Evolutionary conservation across 306 rosid species (phyloP).

Genomic region (Quercus robur): DNA sequence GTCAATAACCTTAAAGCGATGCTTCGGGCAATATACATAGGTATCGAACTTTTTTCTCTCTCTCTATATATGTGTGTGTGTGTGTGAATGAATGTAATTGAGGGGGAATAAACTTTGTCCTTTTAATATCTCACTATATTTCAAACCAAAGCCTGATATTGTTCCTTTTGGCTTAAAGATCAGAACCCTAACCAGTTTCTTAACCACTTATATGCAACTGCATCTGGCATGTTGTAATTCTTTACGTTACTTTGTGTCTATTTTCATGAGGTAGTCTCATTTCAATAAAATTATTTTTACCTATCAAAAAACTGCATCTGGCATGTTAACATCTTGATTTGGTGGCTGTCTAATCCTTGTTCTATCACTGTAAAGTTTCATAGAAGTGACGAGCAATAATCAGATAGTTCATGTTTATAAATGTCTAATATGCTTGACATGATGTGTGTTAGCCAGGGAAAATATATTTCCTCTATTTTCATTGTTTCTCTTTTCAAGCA

Average conservation of each 20-base stretch:
- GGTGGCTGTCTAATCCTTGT: not conserved
- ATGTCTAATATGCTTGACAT: not conserved
- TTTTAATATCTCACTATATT: not conserved
- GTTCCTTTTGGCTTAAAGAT: not conserved
- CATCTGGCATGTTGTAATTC: not conserved
- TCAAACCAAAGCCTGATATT: not conserved
- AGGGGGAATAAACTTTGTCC: not conserved
- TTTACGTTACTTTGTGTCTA: not conserved
- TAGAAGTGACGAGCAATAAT: not conserved
- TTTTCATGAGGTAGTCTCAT: not conserved
- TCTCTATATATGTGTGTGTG: fast-evolving
- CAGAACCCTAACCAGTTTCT: not conserved
- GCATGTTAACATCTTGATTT: not conserved
- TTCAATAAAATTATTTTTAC: not conserved
- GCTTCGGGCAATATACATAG: conserved; percentile 98
- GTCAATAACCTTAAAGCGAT: conserved; percentile 80
- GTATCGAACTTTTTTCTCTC: conserved; percentile 23
- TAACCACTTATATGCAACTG: not conserved
- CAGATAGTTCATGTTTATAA: not conserved
- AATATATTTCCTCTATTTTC: not conserved
- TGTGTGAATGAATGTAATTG: not conserved
- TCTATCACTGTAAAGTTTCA: not conserved
- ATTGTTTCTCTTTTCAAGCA: not conserved
- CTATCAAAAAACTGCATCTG: not conserved
- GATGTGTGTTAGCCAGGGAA: not conserved